Conservation (phyloP, 345 rosid genomes). For the Geranium brycei region DNA sequence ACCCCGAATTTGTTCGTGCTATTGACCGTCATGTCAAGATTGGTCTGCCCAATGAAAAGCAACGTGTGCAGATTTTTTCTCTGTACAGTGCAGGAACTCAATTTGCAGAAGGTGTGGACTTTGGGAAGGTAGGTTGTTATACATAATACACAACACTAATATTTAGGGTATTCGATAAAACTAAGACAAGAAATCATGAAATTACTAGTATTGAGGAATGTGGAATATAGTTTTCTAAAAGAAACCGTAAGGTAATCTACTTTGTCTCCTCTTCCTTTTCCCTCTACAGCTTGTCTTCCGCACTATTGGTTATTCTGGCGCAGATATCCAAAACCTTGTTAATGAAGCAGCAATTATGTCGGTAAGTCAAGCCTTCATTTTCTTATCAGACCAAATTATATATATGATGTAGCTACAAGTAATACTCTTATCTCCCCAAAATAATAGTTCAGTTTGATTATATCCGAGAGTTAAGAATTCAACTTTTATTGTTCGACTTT, state of each 20-base stretch:
- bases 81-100: constrained; percentile 83
- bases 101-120: constrained; percentile 77
- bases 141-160: not conserved
- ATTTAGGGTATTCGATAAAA: no score
- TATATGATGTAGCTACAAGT: no score
- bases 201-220: not conserved
- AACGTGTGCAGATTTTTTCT: constrained; percentile 78
- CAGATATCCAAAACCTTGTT: constrained; percentile 91
- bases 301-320: constrained; percentile 91
- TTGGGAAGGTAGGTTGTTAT: constrained; percentile 39
- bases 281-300: constrained; percentile 76
- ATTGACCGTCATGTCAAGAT: constrained; percentile 89
- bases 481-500: no score
- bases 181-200: no score
- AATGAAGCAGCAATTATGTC: constrained; percentile 97
- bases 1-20: constrained; percentile 81
- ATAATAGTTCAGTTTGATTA: no score
- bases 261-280: not conserved
- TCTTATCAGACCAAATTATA: not conserved
- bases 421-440: no score
- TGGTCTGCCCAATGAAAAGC: constrained; percentile 89
- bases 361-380: constrained; percentile 35
- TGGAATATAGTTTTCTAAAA: not conserved
- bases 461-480: no score
- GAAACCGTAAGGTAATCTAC: not conserved